A percentile compares a stretch with the other conserved stretches of the same genome.
Conservation (phyloP, 2,329 filamentous ascomycete species). For the Tolypocladium sp. region DNA sequence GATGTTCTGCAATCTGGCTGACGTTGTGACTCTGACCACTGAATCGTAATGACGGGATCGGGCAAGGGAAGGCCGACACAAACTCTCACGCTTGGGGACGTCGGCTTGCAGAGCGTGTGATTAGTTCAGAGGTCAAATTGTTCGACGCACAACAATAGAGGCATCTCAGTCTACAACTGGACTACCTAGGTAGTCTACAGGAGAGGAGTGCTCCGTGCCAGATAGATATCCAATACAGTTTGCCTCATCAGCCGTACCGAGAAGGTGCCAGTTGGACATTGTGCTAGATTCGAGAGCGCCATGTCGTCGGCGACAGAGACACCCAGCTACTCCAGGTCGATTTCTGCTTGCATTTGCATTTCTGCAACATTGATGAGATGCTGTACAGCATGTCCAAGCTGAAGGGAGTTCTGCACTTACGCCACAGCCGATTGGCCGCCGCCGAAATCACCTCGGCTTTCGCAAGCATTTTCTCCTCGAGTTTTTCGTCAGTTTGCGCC, state of each 20-base stretch:
- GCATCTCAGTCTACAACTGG: neutral
- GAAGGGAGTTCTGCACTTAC: conserved; percentile 27
- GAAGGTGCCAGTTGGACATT: neutral
- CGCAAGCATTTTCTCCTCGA: conserved; percentile 51
- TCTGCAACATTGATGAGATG: conserved; percentile 20
- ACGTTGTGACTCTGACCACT: neutral
- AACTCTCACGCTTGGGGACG: neutral
- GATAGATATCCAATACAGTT: neutral
- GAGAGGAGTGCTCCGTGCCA: neutral
- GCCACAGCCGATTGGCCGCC: conserved; percentile 62
- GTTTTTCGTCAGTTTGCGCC: conserved; percentile 45
- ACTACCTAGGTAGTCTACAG: neutral
- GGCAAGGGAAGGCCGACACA: neutral
- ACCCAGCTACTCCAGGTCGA: conserved; percentile 29
- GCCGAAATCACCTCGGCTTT: conserved; percentile 62
- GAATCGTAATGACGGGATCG: neutral
- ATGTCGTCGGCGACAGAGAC: neutral
- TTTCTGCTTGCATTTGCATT: conserved; percentile 40
- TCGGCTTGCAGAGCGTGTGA: neutral
- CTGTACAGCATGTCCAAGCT: neutral
- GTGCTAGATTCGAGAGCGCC: too few relatives aligned
- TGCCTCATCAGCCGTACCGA: neutral
- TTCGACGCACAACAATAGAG: neutral
- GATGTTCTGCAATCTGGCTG: neutral
- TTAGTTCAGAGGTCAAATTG: too few relatives aligned